Conservation (phyloP, 306 rosid genomes). For the Neltuma alba region DNA sequence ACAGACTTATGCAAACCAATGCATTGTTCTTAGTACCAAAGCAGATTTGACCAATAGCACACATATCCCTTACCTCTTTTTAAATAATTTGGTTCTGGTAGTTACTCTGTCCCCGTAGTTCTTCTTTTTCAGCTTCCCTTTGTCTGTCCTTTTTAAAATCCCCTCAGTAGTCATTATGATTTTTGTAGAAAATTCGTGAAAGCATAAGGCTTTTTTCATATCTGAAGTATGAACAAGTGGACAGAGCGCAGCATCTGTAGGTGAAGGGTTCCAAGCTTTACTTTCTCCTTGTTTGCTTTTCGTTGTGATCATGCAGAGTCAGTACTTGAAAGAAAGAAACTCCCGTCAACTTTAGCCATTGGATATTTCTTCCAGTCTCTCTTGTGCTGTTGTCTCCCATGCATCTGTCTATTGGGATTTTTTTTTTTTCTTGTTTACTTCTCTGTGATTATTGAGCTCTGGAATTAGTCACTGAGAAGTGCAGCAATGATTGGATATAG, state of each 20-base stretch:
- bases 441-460: neutral
- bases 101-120: neutral
- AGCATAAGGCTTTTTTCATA: neutral
- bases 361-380: neutral
- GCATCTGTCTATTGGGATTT: constrained; percentile 1
- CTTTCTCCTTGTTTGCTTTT: neutral
- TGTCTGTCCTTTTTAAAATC: neutral
- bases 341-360: neutral
- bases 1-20: neutral
- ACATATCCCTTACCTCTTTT: neutral
- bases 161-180: neutral
- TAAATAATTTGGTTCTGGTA: neutral
- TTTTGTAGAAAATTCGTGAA: neutral
- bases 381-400: neutral
- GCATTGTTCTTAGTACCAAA: neutral
- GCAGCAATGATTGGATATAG: neutral
- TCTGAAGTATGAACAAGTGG: neutral
- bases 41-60: neutral
- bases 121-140: neutral
- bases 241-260: neutral
- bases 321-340: neutral
- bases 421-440: constrained; percentile 8
- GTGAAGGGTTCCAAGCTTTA: neutral
- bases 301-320: neutral
- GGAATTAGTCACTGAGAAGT: neutral